phyloP scores from a whole-genome alignment of 495 filamentous ascomycete genomes.

The Aspergillus biplanus region DNA sequence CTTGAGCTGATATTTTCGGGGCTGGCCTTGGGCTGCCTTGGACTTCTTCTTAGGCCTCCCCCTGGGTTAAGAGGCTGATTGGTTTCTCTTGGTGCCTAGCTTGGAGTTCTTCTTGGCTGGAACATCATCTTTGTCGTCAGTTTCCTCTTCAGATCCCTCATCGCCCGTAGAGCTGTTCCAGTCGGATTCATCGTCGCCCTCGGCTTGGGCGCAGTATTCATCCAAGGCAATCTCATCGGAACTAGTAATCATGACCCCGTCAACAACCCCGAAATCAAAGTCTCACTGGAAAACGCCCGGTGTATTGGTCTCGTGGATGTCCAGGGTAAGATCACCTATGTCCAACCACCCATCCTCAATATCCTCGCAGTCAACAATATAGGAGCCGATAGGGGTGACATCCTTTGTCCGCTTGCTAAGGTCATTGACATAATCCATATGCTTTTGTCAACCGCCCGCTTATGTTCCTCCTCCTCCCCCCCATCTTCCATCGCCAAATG shows the following conservation, averaged over 20 bases:
- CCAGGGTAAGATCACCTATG: slow-evolving; percentile 1
- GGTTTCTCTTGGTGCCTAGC: slow-evolving; percentile 21
- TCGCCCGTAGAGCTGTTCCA: neutral
- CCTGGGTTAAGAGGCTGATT: slow-evolving; percentile 1
- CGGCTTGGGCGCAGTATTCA: slow-evolving; percentile 7
- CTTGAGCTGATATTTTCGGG: slow-evolving; percentile 22
- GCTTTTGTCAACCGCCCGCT: too few relatives aligned
- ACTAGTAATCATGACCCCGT: slow-evolving; percentile 16
- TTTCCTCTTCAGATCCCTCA: slow-evolving; percentile 1
- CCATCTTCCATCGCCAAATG: too few relatives aligned
- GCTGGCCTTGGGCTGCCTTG: slow-evolving; percentile 23
- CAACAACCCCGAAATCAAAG: slow-evolving; percentile 18
- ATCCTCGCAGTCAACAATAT: slow-evolving; percentile 10
- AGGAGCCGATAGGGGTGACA: slow-evolving; percentile 13
- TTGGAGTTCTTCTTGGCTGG: neutral
- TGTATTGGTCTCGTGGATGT: slow-evolving; percentile 14
- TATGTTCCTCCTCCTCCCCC: too few relatives aligned
- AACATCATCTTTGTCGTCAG: slow-evolving; percentile 1
- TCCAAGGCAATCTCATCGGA: neutral
- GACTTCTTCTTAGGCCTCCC: slow-evolving; percentile 19
- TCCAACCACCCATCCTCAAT: slow-evolving; percentile 9
- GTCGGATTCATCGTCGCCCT: neutral
- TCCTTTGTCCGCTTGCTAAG: neutral
- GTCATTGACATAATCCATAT: slow-evolving; percentile 1
- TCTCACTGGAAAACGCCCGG: slow-evolving; percentile 5